A percentile compares a stretch with the other conserved stretches of the same genome.
Conservation (phyloP, 371 early-diverging fungal species). For the Mortierella sp. region DNA sequence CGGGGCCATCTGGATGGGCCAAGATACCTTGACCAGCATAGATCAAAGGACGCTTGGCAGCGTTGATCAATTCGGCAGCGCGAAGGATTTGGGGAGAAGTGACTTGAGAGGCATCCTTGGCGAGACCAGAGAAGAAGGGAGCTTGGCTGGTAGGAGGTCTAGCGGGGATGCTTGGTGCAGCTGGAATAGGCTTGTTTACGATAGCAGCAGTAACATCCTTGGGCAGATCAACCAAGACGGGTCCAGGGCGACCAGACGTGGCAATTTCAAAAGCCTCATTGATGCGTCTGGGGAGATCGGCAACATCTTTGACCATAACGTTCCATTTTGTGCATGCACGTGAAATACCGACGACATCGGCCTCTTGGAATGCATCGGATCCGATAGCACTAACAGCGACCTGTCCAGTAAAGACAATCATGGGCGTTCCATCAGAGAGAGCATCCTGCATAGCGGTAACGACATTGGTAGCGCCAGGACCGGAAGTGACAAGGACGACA, state of each 20-base stretch:
- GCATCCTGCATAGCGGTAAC: conserved; percentile 98
- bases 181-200: conserved; percentile 85
- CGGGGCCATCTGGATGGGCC: conserved; percentile 85
- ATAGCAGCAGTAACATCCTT: conserved; percentile 96
- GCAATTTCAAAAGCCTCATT: conserved; percentile 98
- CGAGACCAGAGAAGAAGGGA: conserved; percentile 55
- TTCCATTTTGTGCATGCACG: conserved; percentile 98
- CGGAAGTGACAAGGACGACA: conserved; percentile 91
- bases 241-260: conserved; percentile 96
- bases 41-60: conserved; percentile 92
- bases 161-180: conserved; percentile 74
- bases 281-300: conserved; percentile 95
- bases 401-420: conserved; percentile 96
- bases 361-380: conserved; percentile 98
- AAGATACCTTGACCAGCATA: conserved; percentile 96
- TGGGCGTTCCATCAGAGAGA: conserved; percentile 92
- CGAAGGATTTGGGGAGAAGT: conserved; percentile 71
- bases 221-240: conserved; percentile 97
- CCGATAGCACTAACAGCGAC: conserved; percentile 94
- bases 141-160: conserved; percentile 71
- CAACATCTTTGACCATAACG: conserved; percentile 96
- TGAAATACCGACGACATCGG: conserved; percentile 95
- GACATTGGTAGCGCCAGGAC: conserved; percentile 98
- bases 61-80: conserved; percentile 88
- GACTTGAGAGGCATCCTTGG: conserved; percentile 58